Base-by-base conservation (phyloP, 768 basidiomycete species). In the Astraeus odoratus region DNA sequence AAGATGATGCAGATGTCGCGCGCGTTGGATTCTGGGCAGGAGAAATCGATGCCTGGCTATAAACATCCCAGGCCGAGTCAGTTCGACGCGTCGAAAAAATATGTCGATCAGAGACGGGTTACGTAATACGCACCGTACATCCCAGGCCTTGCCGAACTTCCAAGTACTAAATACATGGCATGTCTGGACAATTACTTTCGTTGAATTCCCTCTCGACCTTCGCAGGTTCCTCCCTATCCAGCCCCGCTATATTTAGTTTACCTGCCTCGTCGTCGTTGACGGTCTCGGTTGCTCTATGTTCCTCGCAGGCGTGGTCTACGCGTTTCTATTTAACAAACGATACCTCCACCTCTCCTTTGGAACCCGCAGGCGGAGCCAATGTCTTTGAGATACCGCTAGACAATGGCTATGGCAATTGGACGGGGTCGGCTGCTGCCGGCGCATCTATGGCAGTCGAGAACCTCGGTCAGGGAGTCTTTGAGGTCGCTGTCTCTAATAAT, bases 271-370 rank as follows among this genome's bases (percentile, higher is more conserved):
- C 59, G 5, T 63, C 61, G 33, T 56, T 76, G 24, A 68, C 67
- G 15, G 63, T 79, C n/a, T 71, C 73, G 10, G 51, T 80, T 36
- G 77, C 78, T 0, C 58, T 76, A 33, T 80, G 78, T 51, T 58
- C 71, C 1, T 53, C 55, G 10, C 41, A 47, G 27, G 44, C 56
- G 10, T 50, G 66, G 0, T 49, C 66, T 0, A 75, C 79, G 6
- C 69, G 73, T 13, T 81, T 87, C 52, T 78, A 83, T 49, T 54
- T 88, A 3, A 74, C 76, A 0, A 86, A 81, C 51, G 67, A 64
- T 44, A 68, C 66, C 8, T 49, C 67, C 8, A 56, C 58, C 9
- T 40, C 56, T 33, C 56, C 56, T 19, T 71, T 78, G 8, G 65
- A 68, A 1, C 56, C 68, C 2, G 47, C 35, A 4, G 72, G 69